Base-by-base conservation (phyloP, 2,329 filamentous ascomycete species). In the Cylindrodendrum hubeiense region DNA sequence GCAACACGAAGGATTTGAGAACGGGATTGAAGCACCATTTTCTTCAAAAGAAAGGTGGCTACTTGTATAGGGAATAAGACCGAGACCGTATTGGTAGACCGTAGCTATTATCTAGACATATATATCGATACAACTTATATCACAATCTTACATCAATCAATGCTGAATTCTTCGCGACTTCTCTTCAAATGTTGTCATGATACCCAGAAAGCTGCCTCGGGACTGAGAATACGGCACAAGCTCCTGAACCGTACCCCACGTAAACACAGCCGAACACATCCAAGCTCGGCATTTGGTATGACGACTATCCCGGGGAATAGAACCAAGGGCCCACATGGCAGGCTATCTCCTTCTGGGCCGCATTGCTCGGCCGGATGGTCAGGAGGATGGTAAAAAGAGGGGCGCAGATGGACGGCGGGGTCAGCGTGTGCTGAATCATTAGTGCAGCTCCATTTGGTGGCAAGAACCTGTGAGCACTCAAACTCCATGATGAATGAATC, bases 1-100 rank as follows among this genome's bases (percentile, higher is more conserved):
- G 15, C 2, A 66, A 60, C 17, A 67, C 65, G 10, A 63, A 63
- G 39, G 58, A 67, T 44, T 26, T 74, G 62, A 67, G 75, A 39
- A 69, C 71, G 2, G 68, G 73, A 13, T 28, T 75, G 52, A 70
- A 64, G 59, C 74, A 73, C 19, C 60, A 73, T 34, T 22, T 68
- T 9, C 49, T 78, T 43, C 72, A 69, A 63, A 67, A 70, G 67
- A 66, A 67, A 7, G 63, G 66, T 1, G 75, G 75, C 0, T 74
- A 66, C 43, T 52, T 77, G 12, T 69, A 75, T 59, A 74, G 65
- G 22, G 44, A 55, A n/a, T 55, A 55, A 12, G 5, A 9, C 7
- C 21, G 6, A 57, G n/a, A 8, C 13, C 8, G n/a, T 33, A 34
- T 50, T 34, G 17, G 28, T 5, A 7, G 5, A 5, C 5, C 9